Percentiles rank a stretch among this genome's conserved stretches.
These are phyloP conservation scores for Talaromyces adpressus DNA, from an alignment of 495 filamentous ascomycete genomes.

Conservation along the genomic window DNA sequence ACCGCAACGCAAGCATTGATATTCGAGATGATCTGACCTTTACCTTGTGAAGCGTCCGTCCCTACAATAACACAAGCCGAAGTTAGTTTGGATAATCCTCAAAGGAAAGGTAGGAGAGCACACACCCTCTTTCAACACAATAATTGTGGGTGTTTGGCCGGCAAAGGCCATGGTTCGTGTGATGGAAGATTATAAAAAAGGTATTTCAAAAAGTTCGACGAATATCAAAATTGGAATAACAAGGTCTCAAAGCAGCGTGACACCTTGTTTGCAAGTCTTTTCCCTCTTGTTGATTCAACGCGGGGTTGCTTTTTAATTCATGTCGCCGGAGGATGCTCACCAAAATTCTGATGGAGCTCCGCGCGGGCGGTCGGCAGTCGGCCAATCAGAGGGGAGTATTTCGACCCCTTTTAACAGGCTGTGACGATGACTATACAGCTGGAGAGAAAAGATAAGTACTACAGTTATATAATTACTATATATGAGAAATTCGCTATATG, in stretches of 20 bases:
- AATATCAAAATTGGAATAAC: background rate
- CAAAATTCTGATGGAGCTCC: slow-evolving; percentile 11
- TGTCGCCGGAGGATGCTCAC: slow-evolving; percentile 1
- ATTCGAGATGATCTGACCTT: slow-evolving; percentile 95
- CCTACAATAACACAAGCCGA: slow-evolving; percentile 43
- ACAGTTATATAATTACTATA: no score
- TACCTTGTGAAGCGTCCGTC: slow-evolving; percentile 94
- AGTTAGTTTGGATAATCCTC: background rate
- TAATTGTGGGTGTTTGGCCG: slow-evolving; percentile 96
- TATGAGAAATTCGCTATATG: background rate
- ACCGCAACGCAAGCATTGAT: slow-evolving; percentile 99
- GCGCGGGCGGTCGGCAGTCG: slow-evolving; percentile 7
- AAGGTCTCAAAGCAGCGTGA: background rate
- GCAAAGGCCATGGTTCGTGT: slow-evolving; percentile 77
- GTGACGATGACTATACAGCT: background rate
- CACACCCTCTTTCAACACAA: slow-evolving; percentile 95
- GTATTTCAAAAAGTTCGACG: background rate
- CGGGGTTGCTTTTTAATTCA: slow-evolving; percentile 6
- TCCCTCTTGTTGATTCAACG: background rate
- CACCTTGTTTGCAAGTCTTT: background rate
- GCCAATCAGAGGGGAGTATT: slow-evolving; percentile 3
- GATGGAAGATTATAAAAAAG: background rate
- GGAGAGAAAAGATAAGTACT: background rate
- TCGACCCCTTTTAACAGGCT: background rate
- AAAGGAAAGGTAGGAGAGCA: slow-evolving; percentile 15